Conservation (phyloP, 2,329 filamentous ascomycete species). For the Ustulina deusta region DNA sequence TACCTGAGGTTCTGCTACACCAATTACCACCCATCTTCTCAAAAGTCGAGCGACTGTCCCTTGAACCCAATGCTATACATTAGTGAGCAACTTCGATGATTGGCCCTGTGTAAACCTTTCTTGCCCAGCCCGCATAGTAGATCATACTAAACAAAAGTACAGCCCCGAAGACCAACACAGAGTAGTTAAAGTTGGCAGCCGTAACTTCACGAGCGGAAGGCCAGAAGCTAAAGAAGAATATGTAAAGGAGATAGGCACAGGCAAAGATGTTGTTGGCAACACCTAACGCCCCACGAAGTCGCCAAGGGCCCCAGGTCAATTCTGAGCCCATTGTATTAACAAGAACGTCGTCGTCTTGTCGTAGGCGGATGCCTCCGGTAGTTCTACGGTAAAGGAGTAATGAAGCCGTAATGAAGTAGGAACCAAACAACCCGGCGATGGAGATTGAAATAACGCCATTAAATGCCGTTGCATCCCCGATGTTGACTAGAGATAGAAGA, state of each 20-base stretch:
- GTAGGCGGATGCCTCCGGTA: conserved; percentile 21
- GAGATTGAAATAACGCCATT: conserved; percentile 42
- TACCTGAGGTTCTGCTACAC: neutral
- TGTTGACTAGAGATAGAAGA: conserved; percentile 40
- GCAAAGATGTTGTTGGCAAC: conserved; percentile 39
- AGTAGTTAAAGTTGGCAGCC: conserved; percentile 41
- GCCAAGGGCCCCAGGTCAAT: conserved; percentile 41
- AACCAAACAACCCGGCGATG: conserved; percentile 39
- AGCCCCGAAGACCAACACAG: conserved; percentile 36
- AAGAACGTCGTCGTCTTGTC: conserved; percentile 8
- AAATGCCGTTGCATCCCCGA: conserved; percentile 39
- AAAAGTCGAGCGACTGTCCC: neutral
- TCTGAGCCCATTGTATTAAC: neutral
- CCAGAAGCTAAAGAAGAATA: conserved; percentile 46
- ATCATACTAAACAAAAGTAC: conserved; percentile 41
- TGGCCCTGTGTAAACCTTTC: conserved; percentile 38
- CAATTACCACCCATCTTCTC: neutral
- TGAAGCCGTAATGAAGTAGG: conserved; percentile 26
- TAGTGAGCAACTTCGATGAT: conserved; percentile 34
- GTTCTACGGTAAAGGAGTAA: conserved; percentile 24
- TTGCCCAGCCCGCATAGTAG: conserved; percentile 43
- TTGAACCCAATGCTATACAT: neutral
- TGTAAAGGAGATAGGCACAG: conserved; percentile 37
- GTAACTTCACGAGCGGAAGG: conserved; percentile 38
- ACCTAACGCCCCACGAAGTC: conserved; percentile 35